These are phyloP conservation scores for Sarocladium strictum DNA, from an alignment of 2,329 filamentous ascomycete genomes.

Conservation along the genomic window DNA sequence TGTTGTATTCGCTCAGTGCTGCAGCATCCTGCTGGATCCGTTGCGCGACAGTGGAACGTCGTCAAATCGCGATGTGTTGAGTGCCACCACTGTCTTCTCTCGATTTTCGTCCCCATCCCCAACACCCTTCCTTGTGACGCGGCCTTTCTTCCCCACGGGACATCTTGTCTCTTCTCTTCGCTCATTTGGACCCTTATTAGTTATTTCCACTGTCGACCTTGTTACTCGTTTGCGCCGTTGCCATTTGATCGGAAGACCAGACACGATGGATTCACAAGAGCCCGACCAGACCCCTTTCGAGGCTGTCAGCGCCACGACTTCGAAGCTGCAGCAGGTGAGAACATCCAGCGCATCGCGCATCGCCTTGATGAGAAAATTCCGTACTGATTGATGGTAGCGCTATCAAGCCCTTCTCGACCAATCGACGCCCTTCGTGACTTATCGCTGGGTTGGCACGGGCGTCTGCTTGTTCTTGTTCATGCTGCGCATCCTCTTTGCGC, in stretches of 20 bases:
- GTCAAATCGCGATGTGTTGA: conserved; percentile 1
- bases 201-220: background rate
- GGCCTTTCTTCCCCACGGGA: background rate
- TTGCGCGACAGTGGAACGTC: conserved; percentile 1
- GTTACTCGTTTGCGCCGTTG: background rate
- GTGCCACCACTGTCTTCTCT: conserved; percentile 3
- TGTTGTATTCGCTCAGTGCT: background rate
- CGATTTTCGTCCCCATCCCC: conserved; percentile 6
- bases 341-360: conserved; percentile 2
- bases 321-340: conserved; percentile 64
- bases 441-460: conserved; percentile 86
- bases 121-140: conserved; percentile 4
- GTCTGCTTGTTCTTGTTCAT: conserved; percentile 75
- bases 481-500: conserved; percentile 79
- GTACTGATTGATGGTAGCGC: background rate
- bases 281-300: conserved; percentile 88
- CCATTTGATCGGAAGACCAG: background rate
- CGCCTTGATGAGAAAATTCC: background rate
- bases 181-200: conserved; percentile 1
- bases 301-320: conserved; percentile 81
- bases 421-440: conserved; percentile 81
- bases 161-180: conserved; percentile 5
- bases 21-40: background rate
- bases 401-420: conserved; percentile 94
- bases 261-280: conserved; percentile 74